Conservation (phyloP, 306 rosid species). For the Rosa multiflora region DNA sequence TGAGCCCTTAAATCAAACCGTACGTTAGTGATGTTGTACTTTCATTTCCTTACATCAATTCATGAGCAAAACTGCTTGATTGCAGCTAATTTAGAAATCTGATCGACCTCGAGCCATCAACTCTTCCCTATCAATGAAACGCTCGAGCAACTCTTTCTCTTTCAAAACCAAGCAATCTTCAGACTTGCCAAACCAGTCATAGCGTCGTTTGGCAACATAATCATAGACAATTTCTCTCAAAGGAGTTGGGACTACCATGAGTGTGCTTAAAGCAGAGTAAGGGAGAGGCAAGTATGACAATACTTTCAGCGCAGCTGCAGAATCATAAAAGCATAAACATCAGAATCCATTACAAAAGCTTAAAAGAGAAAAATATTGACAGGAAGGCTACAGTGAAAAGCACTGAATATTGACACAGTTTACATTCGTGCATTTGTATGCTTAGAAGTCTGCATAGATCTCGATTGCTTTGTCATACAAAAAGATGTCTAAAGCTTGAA, state of each 20-base stretch:
- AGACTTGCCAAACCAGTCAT: constrained; percentile 63
- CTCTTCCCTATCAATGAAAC: constrained; percentile 85
- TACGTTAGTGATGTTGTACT: background rate
- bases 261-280: constrained; percentile 55
- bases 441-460: background rate
- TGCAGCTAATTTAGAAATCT: constrained; percentile 6
- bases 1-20: background rate
- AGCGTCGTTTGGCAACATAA: constrained; percentile 50
- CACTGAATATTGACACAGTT: background rate
- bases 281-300: constrained; percentile 74
- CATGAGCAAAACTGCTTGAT: background rate
- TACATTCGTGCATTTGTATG: background rate
- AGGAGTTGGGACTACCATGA: constrained; percentile 61
- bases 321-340: constrained; percentile 7
- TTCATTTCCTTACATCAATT: background rate
- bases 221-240: constrained; percentile 64
- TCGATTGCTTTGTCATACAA: background rate
- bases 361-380: background rate
- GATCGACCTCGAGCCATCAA: constrained; percentile 29
- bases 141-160: constrained; percentile 70
- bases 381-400: background rate
- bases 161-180: constrained; percentile 59
- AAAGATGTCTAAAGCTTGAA: background rate
- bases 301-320: constrained; percentile 76
- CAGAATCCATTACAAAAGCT: background rate